A percentile compares a stretch with the other conserved stretches of the same genome.
Conservation (phyloP, 768 basidiomycete genomes). For the Pholiota microspora region DNA sequence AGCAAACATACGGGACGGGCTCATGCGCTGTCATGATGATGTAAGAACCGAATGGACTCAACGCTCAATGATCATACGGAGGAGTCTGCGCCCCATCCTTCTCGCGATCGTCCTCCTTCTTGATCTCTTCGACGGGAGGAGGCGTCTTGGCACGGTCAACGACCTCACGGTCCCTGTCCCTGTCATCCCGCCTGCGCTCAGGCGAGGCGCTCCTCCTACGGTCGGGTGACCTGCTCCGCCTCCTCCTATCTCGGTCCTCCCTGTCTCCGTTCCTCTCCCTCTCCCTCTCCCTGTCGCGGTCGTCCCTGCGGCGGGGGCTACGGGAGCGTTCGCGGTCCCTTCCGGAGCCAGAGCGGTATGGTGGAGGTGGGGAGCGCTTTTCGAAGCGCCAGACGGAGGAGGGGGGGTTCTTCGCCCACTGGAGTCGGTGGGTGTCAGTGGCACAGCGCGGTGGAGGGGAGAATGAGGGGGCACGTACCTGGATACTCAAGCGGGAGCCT, state of each 20-base stretch:
- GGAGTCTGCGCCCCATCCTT: slow-evolving; percentile 58
- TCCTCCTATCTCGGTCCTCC: slow-evolving; percentile 23
- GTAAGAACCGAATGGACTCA: not conserved
- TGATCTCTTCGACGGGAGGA: slow-evolving; percentile 21
- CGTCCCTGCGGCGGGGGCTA: slow-evolving; percentile 26
- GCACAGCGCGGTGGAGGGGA: not conserved
- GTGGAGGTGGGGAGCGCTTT: slow-evolving; percentile 27
- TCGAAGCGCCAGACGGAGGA: slow-evolving; percentile 37
- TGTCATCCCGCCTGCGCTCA: slow-evolving; percentile 20
- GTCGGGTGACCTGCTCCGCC: slow-evolving; percentile 24
- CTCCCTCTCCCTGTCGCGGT: slow-evolving; percentile 25
- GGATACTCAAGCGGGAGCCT: slow-evolving; percentile 34
- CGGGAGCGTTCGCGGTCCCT: slow-evolving; percentile 30
- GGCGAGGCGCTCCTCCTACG: slow-evolving; percentile 20
- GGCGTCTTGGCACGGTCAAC: slow-evolving; percentile 53
- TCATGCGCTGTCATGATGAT: not conserved
- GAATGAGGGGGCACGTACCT: slow-evolving; percentile 19
- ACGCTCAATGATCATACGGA: slow-evolving; percentile 56
- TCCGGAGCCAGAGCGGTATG: slow-evolving; percentile 16
- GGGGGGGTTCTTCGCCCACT: slow-evolving; percentile 41
- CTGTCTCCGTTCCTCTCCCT: slow-evolving; percentile 22
- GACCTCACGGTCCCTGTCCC: slow-evolving; percentile 13
- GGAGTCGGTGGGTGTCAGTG: not conserved
- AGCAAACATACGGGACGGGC: not conserved
- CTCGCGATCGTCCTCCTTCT: slow-evolving; percentile 26